Evolutionary conservation across 495 filamentous ascomycete species (phyloP), one percentile per base, ranked within the genome.

Genomic region (Hyaloscypha finlandica): DNA sequence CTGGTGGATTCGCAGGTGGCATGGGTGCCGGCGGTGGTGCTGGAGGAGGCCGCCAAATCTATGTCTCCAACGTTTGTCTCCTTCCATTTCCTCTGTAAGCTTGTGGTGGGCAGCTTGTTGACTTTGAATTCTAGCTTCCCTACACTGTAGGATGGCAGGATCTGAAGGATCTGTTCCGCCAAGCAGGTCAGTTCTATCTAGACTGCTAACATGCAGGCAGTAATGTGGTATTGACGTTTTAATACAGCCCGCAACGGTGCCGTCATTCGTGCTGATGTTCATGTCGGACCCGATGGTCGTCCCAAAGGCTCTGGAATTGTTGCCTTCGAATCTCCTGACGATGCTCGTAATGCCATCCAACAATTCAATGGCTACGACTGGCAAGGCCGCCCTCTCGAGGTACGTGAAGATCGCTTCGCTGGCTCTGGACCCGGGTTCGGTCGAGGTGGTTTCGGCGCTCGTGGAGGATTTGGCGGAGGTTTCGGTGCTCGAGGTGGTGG

Each of bases 111-210:
- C 64, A 32, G 29, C 33, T 25, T 63, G 39, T 74, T 74, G 69
- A 74, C 69, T 68, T 31, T 25, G 68, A 35, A 58, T 31, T 63
- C 57, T 81, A 99, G 95, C 92, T 99, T 73, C 95, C 95, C 32
- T 99, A 92, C 84, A 97, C 90, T 60, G 92, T 96, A 73, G 95
- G 96, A 77, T 99, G 95, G 95, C 95, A 99, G 83, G 95, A 99
- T 79, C 80, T 99, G 76, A 99, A 99, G 84, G 95, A 99, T 80
- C 83, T 99, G 70, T 99, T 99, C 86, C 93, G 95, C 74, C 93
- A 97, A 85, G 92, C 95, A 81, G 92, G 95, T 97, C 90, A 71
- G 68, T 86, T 33, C 66, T 51, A 54, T 42, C 55, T 68, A 63
- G 39, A 48, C 51, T 57, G 67, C 74, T 70, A 70, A 74, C 70